A percentile compares a stretch with the other conserved stretches of the same genome.
Evolutionary conservation across 345 rosid species (phyloP).

Genomic region (Moricandia arvensis): DNA sequence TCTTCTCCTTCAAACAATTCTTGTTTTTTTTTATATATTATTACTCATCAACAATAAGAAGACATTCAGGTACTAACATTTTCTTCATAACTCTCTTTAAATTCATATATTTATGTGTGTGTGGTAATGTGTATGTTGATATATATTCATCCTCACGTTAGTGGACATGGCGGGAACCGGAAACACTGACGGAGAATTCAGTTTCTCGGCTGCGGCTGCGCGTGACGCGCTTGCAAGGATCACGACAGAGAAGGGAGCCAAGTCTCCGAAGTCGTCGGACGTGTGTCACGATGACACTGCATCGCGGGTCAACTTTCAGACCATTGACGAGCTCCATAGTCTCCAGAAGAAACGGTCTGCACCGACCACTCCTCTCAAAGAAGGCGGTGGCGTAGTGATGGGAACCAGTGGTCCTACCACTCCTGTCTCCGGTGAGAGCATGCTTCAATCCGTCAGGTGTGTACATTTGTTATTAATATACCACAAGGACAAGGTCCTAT

Average conservation of each 20-base stretch:
- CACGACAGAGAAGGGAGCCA: conserved; percentile 34
- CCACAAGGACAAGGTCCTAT: neutral
- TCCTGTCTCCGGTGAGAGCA: conserved; percentile 52
- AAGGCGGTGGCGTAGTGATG: conserved; percentile 5
- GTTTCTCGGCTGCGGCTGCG: conserved; percentile 39
- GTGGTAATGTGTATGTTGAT: conserved; percentile 9
- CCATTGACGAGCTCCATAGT: conserved; percentile 90
- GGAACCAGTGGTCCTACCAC: conserved; percentile 46
- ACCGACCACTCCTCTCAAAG: conserved; percentile 70
- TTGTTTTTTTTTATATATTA: too few relatives aligned
- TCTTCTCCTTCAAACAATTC: neutral
- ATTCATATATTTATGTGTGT: neutral
- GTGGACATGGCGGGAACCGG: conserved; percentile 25
- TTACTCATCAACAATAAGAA: neutral
- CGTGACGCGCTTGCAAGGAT: conserved; percentile 41
- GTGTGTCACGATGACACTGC: conserved; percentile 72
- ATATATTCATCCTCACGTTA: neutral
- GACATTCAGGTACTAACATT: conserved; percentile 23
- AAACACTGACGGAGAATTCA: conserved; percentile 28
- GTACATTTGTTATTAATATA: conserved; percentile 1
- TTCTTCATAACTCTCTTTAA: neutral
- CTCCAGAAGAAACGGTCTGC: conserved; percentile 85
- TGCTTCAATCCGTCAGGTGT: conserved; percentile 96
- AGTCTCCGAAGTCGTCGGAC: conserved; percentile 14
- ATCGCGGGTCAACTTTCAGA: conserved; percentile 65